Conservation (phyloP, 2,329 filamentous ascomycete species). For the Arthrinium phaeospermum region DNA sequence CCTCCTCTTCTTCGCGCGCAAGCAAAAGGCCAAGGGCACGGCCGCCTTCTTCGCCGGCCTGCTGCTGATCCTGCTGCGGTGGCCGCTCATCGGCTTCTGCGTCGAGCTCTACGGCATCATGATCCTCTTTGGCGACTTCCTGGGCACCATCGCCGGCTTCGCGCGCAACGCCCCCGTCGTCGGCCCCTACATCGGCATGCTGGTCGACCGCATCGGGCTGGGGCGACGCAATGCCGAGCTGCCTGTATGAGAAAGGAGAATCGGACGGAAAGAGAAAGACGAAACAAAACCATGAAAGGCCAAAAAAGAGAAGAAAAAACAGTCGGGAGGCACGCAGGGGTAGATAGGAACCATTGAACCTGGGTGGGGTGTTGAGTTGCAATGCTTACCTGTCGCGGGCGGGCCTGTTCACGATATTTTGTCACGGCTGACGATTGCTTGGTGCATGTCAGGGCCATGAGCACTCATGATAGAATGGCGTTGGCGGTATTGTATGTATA, state of each 20-base stretch:
- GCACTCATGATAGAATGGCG: constrained; percentile 19
- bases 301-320: too few relatives aligned
- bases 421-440: neutral
- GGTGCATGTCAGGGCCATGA: constrained; percentile 4
- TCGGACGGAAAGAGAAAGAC: constrained; percentile 19
- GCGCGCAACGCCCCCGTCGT: constrained; percentile 83
- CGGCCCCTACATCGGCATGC: constrained; percentile 81
- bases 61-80: constrained; percentile 82
- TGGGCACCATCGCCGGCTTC: constrained; percentile 89
- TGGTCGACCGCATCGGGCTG: constrained; percentile 73
- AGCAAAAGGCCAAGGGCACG: constrained; percentile 91
- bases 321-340: neutral
- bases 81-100: constrained; percentile 89
- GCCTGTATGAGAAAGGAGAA: constrained; percentile 65
- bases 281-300: constrained; percentile 10
- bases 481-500: constrained; percentile 26
- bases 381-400: neutral
- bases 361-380: neutral
- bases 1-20: constrained; percentile 89
- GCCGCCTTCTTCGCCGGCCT: constrained; percentile 87
- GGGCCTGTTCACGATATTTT: neutral
- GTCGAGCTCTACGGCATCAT: constrained; percentile 94
- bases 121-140: constrained; percentile 93
- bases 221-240: constrained; percentile 75
- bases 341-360: neutral